These are phyloP conservation scores for Mycotypha africana DNA, from an alignment of 371 early-diverging fungal species.

Conservation along the genomic window DNA sequence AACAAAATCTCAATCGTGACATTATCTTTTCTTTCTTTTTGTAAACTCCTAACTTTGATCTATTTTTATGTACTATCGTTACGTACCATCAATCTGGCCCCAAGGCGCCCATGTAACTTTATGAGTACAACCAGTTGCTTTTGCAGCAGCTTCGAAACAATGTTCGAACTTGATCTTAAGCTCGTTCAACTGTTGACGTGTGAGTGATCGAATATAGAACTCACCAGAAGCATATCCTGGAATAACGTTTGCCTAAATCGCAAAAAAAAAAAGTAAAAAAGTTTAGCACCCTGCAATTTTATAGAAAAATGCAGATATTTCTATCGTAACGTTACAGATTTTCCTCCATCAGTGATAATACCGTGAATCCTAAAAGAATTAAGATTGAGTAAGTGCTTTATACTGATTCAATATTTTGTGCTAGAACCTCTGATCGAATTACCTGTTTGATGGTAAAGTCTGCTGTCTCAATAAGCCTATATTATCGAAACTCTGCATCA, in stretches of 20 bases:
- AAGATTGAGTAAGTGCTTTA: not conserved
- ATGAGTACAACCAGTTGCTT: conserved; percentile 63
- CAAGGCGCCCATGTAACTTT: conserved; percentile 41
- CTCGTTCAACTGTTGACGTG: conserved; percentile 35
- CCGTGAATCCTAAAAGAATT: conserved; percentile 55
- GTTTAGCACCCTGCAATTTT: not conserved
- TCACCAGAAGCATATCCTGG: conserved; percentile 54
- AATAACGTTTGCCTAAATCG: conserved; percentile 54
- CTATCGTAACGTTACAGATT: too few species aligned
- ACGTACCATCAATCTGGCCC: conserved; percentile 28
- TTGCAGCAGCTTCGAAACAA: conserved; percentile 62
- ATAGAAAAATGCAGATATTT: too few species aligned
- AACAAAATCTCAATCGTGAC: too few species aligned
- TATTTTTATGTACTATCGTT: conserved; percentile 11
- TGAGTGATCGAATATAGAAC: conserved; percentile 52
- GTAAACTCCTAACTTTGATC: too few species aligned
- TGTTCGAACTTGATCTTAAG: conserved; percentile 44
- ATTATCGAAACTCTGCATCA: conserved; percentile 53
- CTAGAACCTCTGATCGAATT: not conserved
- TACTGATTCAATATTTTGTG: not conserved
- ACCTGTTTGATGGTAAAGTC: conserved; percentile 48
- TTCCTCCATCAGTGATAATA: conserved; percentile 65
- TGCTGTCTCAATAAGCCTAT: conserved; percentile 70
- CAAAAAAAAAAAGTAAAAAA: conserved; percentile 56
- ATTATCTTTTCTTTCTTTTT: too few species aligned